A percentile compares a stretch with the other conserved stretches of the same genome.
Conservation (phyloP, 495 filamentous ascomycete species). For the Penicillium pulvis region DNA sequence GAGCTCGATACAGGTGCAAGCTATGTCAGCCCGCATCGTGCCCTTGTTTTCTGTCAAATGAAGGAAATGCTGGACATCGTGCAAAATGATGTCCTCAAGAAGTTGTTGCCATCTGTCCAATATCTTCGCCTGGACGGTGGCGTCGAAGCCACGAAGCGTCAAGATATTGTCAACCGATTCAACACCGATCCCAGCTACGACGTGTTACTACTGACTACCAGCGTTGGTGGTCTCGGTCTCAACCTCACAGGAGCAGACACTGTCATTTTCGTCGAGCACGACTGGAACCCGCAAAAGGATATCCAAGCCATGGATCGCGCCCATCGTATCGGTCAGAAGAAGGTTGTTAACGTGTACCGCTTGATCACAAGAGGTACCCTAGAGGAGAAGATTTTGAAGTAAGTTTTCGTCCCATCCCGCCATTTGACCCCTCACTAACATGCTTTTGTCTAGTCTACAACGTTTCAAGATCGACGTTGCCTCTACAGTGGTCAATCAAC, state of each 20-base stretch:
- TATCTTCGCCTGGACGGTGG: conserved; percentile 89
- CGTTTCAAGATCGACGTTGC: conserved; percentile 99
- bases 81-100: conserved; percentile 83
- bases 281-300: conserved; percentile 99
- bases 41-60: conserved; percentile 98
- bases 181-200: conserved; percentile 97
- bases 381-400: conserved; percentile 97
- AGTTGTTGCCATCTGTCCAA: conserved; percentile 81
- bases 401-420: conserved; percentile 32
- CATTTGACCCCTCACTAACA: conserved; percentile 23
- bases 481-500: conserved; percentile 96
- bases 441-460: conserved; percentile 68
- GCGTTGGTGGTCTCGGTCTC: conserved; percentile 89
- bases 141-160: conserved; percentile 85
- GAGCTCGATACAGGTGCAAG: conserved; percentile 67
- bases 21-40: conserved; percentile 91
- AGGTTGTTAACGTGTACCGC: conserved; percentile 99
- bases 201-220: conserved; percentile 87
- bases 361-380: conserved; percentile 92
- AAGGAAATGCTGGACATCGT: conserved; percentile 99
- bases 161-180: conserved; percentile 98
- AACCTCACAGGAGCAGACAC: conserved; percentile 98
- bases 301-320: conserved; percentile 99
- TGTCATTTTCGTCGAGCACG: conserved; percentile 98
- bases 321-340: conserved; percentile 98